Evolutionary conservation across 768 basidiomycete genomes (phyloP).

Genomic region (Lyophyllum atratum): DNA sequence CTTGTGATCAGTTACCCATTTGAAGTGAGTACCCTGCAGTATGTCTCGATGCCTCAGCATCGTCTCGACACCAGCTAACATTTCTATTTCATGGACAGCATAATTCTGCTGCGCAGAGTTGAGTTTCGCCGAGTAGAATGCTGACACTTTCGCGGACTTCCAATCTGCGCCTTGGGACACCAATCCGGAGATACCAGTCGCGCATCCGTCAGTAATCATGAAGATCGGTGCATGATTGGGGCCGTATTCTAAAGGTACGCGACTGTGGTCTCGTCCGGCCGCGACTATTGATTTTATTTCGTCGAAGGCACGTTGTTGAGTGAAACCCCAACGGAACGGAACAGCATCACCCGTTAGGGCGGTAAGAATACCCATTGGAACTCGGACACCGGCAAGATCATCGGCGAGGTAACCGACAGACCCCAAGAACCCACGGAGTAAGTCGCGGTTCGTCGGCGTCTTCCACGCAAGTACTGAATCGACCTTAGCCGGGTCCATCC

Average conservation of each 20-base stretch:
- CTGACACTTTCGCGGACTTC: neutral
- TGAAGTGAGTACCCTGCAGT: neutral
- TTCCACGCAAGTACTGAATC: slow-evolving; percentile 1
- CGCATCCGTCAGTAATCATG: neutral
- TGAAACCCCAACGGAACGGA: slow-evolving; percentile 12
- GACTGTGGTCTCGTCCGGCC: slow-evolving; percentile 9
- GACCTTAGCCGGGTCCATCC: neutral
- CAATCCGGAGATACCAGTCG: neutral
- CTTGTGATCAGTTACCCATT: neutral
- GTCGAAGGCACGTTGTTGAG: slow-evolving; percentile 2
- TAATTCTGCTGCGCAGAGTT: slow-evolving; percentile 2
- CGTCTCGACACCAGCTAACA: neutral
- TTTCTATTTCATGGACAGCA: neutral
- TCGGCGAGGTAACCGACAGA: slow-evolving; percentile 31
- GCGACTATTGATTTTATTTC: slow-evolving; percentile 21
- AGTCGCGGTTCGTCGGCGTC: slow-evolving; percentile 21
- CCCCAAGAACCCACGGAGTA: slow-evolving; percentile 31
- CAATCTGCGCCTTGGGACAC: neutral
- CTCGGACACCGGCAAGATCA: slow-evolving; percentile 18
- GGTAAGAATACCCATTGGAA: slow-evolving; percentile 27
- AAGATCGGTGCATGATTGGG: neutral
- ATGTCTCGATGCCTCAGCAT: neutral
- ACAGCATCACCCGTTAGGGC: slow-evolving; percentile 3
- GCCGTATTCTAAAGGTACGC: neutral
- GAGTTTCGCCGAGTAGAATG: neutral